phyloP scores from a whole-genome alignment of 2,329 filamentous ascomycete species.

The Zopfia rhizophila region DNA sequence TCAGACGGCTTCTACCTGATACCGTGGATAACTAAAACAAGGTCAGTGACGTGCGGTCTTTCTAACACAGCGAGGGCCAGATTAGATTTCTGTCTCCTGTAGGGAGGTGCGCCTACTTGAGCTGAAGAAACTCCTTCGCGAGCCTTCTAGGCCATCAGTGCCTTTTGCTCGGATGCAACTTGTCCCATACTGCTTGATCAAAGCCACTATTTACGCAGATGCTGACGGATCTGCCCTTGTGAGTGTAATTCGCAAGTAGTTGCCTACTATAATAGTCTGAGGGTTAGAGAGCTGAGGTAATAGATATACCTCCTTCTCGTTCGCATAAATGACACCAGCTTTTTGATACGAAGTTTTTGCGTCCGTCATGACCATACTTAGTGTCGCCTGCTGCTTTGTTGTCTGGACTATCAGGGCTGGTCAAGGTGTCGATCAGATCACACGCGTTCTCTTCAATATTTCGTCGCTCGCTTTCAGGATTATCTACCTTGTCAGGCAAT shows the following conservation, averaged over 20 bases:
- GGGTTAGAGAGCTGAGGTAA: constrained; percentile 86
- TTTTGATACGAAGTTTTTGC: constrained; percentile 72
- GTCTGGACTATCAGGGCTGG: constrained; percentile 56
- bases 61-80: constrained; percentile 71
- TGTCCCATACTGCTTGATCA: constrained; percentile 79
- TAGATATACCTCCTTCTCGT: constrained; percentile 80
- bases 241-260: constrained; percentile 81
- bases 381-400: constrained; percentile 60
- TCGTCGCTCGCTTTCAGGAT: constrained; percentile 55
- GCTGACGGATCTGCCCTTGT: constrained; percentile 83
- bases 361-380: constrained; percentile 55
- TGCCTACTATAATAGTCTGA: constrained; percentile 85
- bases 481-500: constrained; percentile 49
- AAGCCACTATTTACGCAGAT: constrained; percentile 92
- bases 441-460: constrained; percentile 57
- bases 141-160: constrained; percentile 53
- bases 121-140: constrained; percentile 57
- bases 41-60: constrained; percentile 80
- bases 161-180: constrained; percentile 68
- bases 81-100: constrained; percentile 56
- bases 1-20: constrained; percentile 98
- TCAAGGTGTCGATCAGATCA: constrained; percentile 60
- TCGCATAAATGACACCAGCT: constrained; percentile 88
- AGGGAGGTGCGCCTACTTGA: constrained; percentile 54
- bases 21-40: constrained; percentile 91